Evolutionary conservation across 2,329 filamentous ascomycete species (phyloP), one percentile per base, ranked within the genome.

Genomic region (Alternaria sp.): DNA sequence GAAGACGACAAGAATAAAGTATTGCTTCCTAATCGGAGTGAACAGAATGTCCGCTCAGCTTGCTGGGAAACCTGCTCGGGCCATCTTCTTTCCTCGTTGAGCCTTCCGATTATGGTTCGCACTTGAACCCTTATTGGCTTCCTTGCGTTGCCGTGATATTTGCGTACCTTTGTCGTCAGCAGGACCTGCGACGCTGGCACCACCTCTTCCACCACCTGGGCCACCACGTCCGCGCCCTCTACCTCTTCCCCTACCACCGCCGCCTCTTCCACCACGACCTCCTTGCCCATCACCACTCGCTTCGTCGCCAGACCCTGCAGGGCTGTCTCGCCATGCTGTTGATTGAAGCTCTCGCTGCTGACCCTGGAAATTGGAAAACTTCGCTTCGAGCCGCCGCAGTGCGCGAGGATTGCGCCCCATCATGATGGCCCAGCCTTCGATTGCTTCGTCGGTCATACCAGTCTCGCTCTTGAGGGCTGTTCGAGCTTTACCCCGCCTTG

Each of bases 391-490:
- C 59, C 87, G 85, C 60, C 88, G 87, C 77, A 90, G 83, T 63
- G 90, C 86, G 71, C 88, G 87, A 1, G 91, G 86, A 71, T 95
- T 91, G 30, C 94, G 87, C 12, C 84, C 82, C 8, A 97, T 81
- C 92, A 98, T 97, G 52, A 97, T 83, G 0, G 88, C 93, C 94
- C 95, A 99, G 6, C 96, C 96, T 80, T 98, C 96, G 32, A 99
- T 91, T 3, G 91, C 90, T 80, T 98, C 95, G 71, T 98, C 94
- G 0, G 93, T 93, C 93, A 97, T 93, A 5, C 90, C 90, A 1
- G 93, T 97, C 63, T 93, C 89, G 21, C 86, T 85, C 69, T 90
- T 91, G 52, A 99, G 77, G 32, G 86, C 86, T 7, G 79, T 80
- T 43, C 96, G 86, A 2, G 86, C 82, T 21, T 85, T 84, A 0